These are phyloP conservation scores for Nakazawaea ishiwadae DNA, from an alignment of 805 yeast species.

Conservation along the genomic window DNA sequence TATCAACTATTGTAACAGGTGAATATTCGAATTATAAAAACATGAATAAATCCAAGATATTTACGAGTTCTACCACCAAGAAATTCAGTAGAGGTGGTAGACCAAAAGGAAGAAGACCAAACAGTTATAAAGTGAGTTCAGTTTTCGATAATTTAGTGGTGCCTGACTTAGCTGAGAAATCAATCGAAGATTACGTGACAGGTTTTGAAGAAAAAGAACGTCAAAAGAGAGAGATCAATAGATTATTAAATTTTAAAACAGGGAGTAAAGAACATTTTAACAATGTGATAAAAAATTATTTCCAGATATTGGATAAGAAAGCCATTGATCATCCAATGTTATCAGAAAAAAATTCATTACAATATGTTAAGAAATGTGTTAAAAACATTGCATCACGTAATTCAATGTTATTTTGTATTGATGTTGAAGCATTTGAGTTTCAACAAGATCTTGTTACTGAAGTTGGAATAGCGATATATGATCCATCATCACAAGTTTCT, in stretches of 20 bases:
- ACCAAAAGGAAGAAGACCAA: no score
- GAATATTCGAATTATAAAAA: no score
- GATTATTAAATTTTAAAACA: not conserved
- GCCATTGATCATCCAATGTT: not conserved
- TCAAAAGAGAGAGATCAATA: not conserved
- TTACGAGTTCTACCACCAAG: no score
- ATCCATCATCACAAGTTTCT: constrained; percentile 40
- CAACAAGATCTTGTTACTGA: constrained; percentile 43
- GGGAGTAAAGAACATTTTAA: not conserved
- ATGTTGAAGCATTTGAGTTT: constrained; percentile 53
- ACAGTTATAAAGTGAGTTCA: no score
- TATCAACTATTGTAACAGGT: no score
- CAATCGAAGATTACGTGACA: not conserved
- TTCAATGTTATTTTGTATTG: constrained; percentile 41
- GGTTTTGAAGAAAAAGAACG: not conserved
- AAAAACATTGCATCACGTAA: constrained; percentile 1
- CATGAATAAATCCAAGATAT: no score
- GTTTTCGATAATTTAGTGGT: not conserved
- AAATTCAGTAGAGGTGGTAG: no score
- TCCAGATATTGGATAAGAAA: constrained; percentile 11
- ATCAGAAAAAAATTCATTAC: not conserved
- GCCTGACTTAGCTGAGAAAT: not conserved
- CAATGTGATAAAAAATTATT: constrained; percentile 11
- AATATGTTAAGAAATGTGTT: not conserved
- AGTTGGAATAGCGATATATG: constrained; percentile 53